A percentile compares a stretch with the other conserved stretches of the same genome.
These are phyloP conservation scores for Xylaria sp. DNA, from an alignment of 2,329 filamentous ascomycete genomes.

Conservation along the genomic window DNA sequence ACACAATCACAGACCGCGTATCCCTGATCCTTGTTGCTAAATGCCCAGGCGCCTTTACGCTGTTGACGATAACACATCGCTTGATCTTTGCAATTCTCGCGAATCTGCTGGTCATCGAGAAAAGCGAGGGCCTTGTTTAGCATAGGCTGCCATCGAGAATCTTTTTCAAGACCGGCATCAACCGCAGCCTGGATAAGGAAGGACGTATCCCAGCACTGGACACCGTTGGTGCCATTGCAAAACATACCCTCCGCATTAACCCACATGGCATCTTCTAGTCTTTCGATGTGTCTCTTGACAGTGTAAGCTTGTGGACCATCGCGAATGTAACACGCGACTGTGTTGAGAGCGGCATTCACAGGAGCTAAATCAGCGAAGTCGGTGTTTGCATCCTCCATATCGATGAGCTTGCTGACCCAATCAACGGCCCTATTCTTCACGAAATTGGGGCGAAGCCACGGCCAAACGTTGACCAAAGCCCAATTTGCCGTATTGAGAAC, in stretches of 20 bases:
- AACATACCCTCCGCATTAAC: constrained; percentile 93
- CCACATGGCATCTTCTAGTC: constrained; percentile 89
- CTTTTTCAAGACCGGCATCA: constrained; percentile 80
- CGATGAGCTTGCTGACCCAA: constrained; percentile 83
- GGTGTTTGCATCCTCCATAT: constrained; percentile 94
- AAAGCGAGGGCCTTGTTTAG: constrained; percentile 84
- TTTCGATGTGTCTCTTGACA: constrained; percentile 81
- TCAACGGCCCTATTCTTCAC: constrained; percentile 79
- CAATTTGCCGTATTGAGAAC: constrained; percentile 83
- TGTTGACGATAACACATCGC: constrained; percentile 87
- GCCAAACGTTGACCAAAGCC: constrained; percentile 82
- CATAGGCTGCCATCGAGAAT: constrained; percentile 84
- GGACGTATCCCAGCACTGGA: constrained; percentile 95
- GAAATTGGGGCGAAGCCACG: constrained; percentile 74
- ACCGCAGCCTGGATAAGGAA: constrained; percentile 87
- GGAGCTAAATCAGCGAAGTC: constrained; percentile 87
- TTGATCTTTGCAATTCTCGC: constrained; percentile 82
- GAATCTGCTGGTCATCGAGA: constrained; percentile 90
- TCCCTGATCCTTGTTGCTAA: constrained; percentile 91
- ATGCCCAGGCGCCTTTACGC: constrained; percentile 94
- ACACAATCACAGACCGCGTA: constrained; percentile 97
- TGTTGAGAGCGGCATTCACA: constrained; percentile 90
- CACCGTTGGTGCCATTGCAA: constrained; percentile 96
- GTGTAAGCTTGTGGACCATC: constrained; percentile 81
- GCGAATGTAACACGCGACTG: constrained; percentile 84